Evolutionary conservation across 1,139 yeast genomes (phyloP), one percentile per base, ranked within the genome.

Genomic region (Candida pseudoviswanathii): DNA sequence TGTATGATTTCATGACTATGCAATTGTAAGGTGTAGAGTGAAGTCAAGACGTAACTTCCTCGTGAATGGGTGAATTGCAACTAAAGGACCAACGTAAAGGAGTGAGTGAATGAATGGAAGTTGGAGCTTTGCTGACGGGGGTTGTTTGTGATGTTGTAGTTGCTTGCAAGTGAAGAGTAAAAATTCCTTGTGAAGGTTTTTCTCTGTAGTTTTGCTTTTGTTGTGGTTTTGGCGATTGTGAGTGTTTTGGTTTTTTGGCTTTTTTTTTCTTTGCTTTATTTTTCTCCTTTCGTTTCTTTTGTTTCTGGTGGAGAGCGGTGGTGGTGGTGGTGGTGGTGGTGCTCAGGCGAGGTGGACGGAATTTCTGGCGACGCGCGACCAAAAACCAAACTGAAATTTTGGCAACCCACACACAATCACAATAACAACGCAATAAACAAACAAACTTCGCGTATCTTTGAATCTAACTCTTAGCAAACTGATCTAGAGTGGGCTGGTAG

Each of bases 1-100:
- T 51, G 37, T 39, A 50, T 22, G 55, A 34, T 44, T 47, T 51
- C 57, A 54, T 54, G 5, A 16, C 16, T 16, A 24, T 44, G 11
- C 32, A 33, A 34, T 31, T 40, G 21, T 26, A 32, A 22, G 37
- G 6, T 27, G n/a, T 27, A 39, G 41, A 37, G 41, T 25, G 31
- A 37, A 37, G 30, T n/a, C 21, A 25, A 37, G 9, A 5, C 9
- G 8, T n/a, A 37, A 37, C 29, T 37, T 37, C 41, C 30, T n/a
- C 31, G 1, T 25, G 11, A 37, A 25, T 37, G 21, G 16, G 16
- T 16, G 16, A 37, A 37, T 37, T 5, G 30, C 16, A 24, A 37
- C 7, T 31, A 37, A 16, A 21, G 11, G 27, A 29, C 33, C 27
- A 4, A 30, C 21, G 5, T 30, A 27, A 16, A 16, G 16, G 16